These are phyloP conservation scores for Chalara sp. DNA, from an alignment of 2,329 filamentous ascomycete species.

Conservation along the genomic window DNA sequence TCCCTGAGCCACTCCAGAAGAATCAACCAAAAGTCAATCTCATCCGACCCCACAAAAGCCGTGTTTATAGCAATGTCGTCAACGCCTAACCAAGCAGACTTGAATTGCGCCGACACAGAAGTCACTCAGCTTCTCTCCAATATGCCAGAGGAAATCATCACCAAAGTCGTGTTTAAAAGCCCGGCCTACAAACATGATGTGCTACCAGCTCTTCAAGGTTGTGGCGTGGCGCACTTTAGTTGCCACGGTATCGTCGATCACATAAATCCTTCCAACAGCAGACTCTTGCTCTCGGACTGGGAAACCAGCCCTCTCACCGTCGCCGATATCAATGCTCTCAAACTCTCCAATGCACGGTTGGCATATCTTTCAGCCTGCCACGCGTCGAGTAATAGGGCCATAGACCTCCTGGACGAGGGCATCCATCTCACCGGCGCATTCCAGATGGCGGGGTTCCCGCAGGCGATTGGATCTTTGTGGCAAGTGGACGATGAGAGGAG, in stretches of 20 bases:
- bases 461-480: background rate
- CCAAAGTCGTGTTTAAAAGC: background rate
- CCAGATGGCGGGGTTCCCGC: background rate
- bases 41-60: background rate
- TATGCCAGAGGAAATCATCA: background rate
- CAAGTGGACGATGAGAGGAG: background rate
- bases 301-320: background rate
- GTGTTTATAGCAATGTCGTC: background rate
- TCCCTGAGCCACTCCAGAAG: background rate
- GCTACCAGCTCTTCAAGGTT: background rate
- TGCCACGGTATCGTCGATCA: background rate
- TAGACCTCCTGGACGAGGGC: background rate
- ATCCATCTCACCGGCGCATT: background rate
- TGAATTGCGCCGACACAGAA: background rate
- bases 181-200: background rate
- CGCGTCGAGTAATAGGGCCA: background rate
- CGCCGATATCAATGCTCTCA: background rate
- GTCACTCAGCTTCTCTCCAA: background rate
- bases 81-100: background rate
- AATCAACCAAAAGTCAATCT: background rate
- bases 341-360: background rate
- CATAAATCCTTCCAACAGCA: background rate
- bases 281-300: background rate
- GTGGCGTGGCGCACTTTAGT: background rate
- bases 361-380: background rate